Evolutionary conservation across 2,329 filamentous ascomycete species (phyloP).

Genomic region (Allantophomopsis cytisporea): DNA sequence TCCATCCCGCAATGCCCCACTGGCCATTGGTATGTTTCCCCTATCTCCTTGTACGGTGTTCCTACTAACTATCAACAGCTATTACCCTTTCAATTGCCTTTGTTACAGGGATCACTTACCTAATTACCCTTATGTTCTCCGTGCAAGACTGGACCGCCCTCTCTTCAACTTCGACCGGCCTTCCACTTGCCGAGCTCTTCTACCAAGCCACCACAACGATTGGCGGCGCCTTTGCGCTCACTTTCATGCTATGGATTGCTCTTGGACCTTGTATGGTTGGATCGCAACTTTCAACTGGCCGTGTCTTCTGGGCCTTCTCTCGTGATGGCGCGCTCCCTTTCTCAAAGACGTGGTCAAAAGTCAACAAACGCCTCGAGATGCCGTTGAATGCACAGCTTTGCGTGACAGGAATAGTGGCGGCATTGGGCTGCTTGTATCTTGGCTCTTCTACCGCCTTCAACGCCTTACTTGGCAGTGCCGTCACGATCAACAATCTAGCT

Average conservation of each 20-base stretch:
- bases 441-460: conserved; percentile 29
- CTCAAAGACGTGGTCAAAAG: conserved; percentile 11
- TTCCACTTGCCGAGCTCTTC: conserved; percentile 31
- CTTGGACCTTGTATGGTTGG: conserved; percentile 15
- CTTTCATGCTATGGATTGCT: conserved; percentile 26
- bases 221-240: conserved; percentile 26
- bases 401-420: conserved; percentile 20
- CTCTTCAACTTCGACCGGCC: conserved; percentile 23
- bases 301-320: conserved; percentile 28
- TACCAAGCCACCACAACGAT: conserved; percentile 25
- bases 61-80: conserved; percentile 12
- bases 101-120: conserved; percentile 31
- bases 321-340: conserved; percentile 27
- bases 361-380: conserved; percentile 8
- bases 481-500: conserved; percentile 29
- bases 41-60: neutral
- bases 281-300: conserved; percentile 15
- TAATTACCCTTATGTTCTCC: conserved; percentile 36
- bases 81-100: conserved; percentile 36
- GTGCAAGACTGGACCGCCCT: conserved; percentile 31
- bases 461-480: conserved; percentile 22
- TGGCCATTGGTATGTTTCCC: conserved; percentile 13
- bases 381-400: conserved; percentile 24
- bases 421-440: conserved; percentile 28
- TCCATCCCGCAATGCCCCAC: conserved; percentile 22